Base-by-base conservation (phyloP, 805 yeast genomes). In the Saturnispora silvae region DNA sequence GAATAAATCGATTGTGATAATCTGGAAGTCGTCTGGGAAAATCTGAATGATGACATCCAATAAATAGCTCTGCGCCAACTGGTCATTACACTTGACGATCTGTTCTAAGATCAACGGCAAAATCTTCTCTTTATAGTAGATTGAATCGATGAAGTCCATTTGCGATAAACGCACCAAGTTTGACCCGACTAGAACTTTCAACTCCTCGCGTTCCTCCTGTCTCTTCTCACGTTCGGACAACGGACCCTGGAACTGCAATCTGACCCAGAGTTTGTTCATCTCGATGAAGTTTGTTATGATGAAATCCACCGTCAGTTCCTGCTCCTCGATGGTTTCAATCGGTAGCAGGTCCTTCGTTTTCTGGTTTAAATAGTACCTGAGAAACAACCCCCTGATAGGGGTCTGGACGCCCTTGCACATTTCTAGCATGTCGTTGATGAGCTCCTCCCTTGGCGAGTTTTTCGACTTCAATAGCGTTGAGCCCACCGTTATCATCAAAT, bases 341-440 rank as follows among this genome's bases (percentile, higher is more conserved):
- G 35, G 28, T 40, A 79, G 57, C 44, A 72, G 60, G 51, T 75
- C 77, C 42, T 86, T 81, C 13, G 84, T 80, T 47, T 87, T 65
- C 54, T 89, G 97, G 4, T 86, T 76, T 27, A 92, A 62, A 56
- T 85, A 92, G 61, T 92, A 87, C 33, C 98, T 67, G 49, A 92
- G 62, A 55, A 92, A 92, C 43, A 92, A 63, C 2, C 98, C 98
- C 40, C 96, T 67, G 22, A 85, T 74, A 2, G 98, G 98, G 52
- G 85, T 89, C 58, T 92, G 98, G 2, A 89, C 95, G 13, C 96
- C 98, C 28, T 94, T 72, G 46, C 94, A 80, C 98, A 92, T 92
- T 57, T 92, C 98, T 50, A 89, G 79, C 94, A 92, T 81, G 54
- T 92, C 98, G 56, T 81, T 83, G 75, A 89, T 72, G 35, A 92